Evolutionary conservation across 2,329 filamentous ascomycete genomes (phyloP), one percentile per base, ranked within the genome.

Genomic region (Xylariaceae sp.): DNA sequence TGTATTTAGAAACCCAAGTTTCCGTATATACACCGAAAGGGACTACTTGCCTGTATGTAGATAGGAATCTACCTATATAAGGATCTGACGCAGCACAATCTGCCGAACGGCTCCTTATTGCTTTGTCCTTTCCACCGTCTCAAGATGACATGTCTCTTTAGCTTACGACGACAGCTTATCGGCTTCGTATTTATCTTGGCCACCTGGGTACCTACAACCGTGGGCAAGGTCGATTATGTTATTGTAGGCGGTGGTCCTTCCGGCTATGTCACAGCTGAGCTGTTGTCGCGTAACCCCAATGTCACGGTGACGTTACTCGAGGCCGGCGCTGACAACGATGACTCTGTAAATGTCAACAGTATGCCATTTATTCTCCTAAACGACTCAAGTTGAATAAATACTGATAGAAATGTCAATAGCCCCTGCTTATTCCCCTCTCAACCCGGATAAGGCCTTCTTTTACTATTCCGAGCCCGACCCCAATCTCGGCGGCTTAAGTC

Each of bases 271-370:
- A 43, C 53, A 6, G 55, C 54, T 10, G 52, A 47, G 11, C 45
- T 44, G 30, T 52, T 57, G 18, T 55, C 52, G 7, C 49, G 53
- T 14, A 52, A 55, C n/a, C 50, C 52, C 15, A 22, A 51, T 15
- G 46, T 53, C 44, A 51, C 42, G 14, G 50, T 57, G 11, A 27
- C 54, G 12, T 52, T 57, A 15, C 32, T 57, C 42, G 55, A 57
- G 40, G 50, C 46, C 41, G 55, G 55, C 2, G 52, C 50, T 6
- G 52, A 57, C 38, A 48, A 51, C 9, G 49, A 46, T 11, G 44
- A 40, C 19, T 44, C 50, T 17, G 43, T 47, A 32, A 46, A 32
- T 3, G 39, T 55, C 31, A 53, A 45, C 5, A 55, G 42, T 55
- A 15, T 45, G 48, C 33, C 12, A 38, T 38, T 3, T 12, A 14